A percentile compares a stretch with the other conserved stretches of the same genome.
Conservation (phyloP, 1,284 basidiomycete genomes). For the Mrakiaceae sp. region DNA sequence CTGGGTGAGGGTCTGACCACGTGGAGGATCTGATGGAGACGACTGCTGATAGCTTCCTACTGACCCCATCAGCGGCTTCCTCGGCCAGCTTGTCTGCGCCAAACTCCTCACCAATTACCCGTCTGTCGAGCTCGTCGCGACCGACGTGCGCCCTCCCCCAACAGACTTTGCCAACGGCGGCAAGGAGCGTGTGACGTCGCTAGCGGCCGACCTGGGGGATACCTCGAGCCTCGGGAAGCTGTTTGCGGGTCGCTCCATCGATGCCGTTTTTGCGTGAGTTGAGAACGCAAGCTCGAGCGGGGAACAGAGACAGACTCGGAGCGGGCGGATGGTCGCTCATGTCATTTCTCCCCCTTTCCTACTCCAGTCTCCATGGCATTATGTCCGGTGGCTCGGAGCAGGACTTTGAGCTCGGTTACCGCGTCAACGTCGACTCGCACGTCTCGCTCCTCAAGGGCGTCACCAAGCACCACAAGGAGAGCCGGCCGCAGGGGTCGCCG, state of each 20-base stretch:
- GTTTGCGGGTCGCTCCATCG: constrained; percentile 32
- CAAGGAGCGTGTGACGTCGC: constrained; percentile 25
- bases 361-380: constrained; percentile 41
- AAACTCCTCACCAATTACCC: constrained; percentile 39
- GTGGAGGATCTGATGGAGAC: not conserved
- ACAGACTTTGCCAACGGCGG: constrained; percentile 34
- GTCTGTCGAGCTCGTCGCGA: constrained; percentile 43
- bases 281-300: no score
- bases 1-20: constrained; percentile 31
- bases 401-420: constrained; percentile 48
- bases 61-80: constrained; percentile 27
- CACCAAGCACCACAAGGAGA: constrained; percentile 33
- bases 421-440: constrained; percentile 54
- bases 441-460: constrained; percentile 43
- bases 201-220: constrained; percentile 46
- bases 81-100: constrained; percentile 33
- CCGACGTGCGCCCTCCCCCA: constrained; percentile 45
- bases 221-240: constrained; percentile 36
- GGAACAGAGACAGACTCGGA: no score
- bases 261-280: constrained; percentile 28
- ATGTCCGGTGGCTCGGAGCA: constrained; percentile 59
- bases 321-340: constrained; percentile 25
- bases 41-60: not conserved
- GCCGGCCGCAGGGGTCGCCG: constrained; percentile 20
- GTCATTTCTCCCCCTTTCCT: constrained; percentile 13